Base-by-base conservation (phyloP, 2,329 filamentous ascomycete genomes). In the Aureobasidium subglaciale region DNA sequence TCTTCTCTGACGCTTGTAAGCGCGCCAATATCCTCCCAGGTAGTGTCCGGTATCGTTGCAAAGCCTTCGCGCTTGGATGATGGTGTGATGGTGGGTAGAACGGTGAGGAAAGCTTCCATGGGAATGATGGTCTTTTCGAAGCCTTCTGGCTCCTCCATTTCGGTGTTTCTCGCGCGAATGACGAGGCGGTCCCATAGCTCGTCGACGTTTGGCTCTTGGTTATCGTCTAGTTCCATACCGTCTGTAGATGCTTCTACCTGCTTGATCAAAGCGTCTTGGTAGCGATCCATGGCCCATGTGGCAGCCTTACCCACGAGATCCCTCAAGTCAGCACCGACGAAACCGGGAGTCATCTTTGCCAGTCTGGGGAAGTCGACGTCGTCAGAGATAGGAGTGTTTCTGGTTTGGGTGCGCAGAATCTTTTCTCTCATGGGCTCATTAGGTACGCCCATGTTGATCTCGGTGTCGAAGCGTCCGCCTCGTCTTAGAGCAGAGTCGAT, bases 31-130 rank as follows among this genome's bases (percentile, higher is more conserved):
- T 97, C 87, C 42, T 84, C 78, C 90, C 93, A 99, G 0, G 90
- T 96, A 5, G 93, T 92, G 67, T 91, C 86, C 7, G 93, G 93
- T 41, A 97, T 90, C 0, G 90, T 93, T 11, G 90, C 90, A 70
- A 99, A 99, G 43, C 93, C 93, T 73, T 99, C 92, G 48, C 90
- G 85, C 69, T 92, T 91, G 5, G 87, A 87, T 1, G 89, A 92
- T 24, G 90, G 83, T 67, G 89, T 81, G 59, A 96, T 82, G 57
- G 82, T 81, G 9, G 87, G 82, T 3, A 96, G 78, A 2, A 90
- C 91, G 1, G 77, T 75, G 22, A 86, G 75, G 69, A 97, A 93
- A 60, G 95, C 72, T 69, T 76, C 70, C 74, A 87, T 84, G 2
- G 78, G 80, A 41, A 88, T 81, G 0, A 75, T 72, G 11, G 82